phyloP scores from a whole-genome alignment of 306 rosid species.

The Cotoneaster glaucophyllus region DNA sequence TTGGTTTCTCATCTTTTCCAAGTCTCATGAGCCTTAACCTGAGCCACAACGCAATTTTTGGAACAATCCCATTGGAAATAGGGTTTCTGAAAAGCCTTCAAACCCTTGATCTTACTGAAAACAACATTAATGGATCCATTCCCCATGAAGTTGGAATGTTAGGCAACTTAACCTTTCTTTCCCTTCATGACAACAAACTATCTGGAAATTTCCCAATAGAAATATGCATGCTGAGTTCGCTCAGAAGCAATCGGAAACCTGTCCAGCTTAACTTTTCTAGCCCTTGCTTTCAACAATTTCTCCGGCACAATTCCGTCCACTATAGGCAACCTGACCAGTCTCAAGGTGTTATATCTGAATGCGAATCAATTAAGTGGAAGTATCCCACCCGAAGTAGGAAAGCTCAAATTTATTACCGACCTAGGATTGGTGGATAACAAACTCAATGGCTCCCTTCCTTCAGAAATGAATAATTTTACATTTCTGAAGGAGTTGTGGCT shows the following conservation, averaged over 20 bases:
- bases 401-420: background rate
- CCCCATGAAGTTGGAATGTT: background rate
- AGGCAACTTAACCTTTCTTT: background rate
- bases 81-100: background rate
- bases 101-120: background rate
- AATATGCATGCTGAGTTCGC: background rate
- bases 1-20: slow-evolving; percentile 18
- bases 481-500: background rate
- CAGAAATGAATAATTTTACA: background rate
- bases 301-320: slow-evolving; percentile 1
- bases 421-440: background rate
- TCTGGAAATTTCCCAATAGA: slow-evolving; percentile 10
- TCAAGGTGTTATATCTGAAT: background rate
- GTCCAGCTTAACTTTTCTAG: background rate
- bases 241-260: slow-evolving; percentile 5
- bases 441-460: background rate
- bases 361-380: background rate
- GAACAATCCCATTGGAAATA: slow-evolving; percentile 6
- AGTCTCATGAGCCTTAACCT: slow-evolving; percentile 11
- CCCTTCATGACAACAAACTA: background rate
- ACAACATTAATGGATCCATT: slow-evolving; percentile 4
- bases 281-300: background rate
- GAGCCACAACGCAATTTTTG: background rate
- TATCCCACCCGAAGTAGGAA: slow-evolving; percentile 10
- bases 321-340: slow-evolving; percentile 5